A percentile compares a stretch with the other conserved stretches of the same genome.
These are phyloP conservation scores for Sugiyamaella grinbergsii DNA, from an alignment of 1,139 yeast genomes.

Conservation along the genomic window DNA sequence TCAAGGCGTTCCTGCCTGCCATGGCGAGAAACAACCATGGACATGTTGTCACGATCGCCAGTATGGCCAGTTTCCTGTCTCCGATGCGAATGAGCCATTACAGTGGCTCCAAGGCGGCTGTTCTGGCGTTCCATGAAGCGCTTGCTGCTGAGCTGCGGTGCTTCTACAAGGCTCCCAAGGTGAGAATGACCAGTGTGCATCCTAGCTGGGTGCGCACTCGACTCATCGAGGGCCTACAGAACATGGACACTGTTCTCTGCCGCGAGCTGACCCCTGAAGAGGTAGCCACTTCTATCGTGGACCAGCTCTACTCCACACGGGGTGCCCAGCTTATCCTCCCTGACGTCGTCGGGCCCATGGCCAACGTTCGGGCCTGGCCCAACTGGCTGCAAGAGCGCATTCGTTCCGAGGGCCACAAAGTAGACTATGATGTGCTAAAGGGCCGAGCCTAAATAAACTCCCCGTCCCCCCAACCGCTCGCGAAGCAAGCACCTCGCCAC, in stretches of 20 bases:
- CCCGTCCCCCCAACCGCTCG: too few species aligned
- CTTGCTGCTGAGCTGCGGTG: constrained; percentile 65
- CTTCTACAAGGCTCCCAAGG: constrained; percentile 38
- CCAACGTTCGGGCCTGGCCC: constrained; percentile 22
- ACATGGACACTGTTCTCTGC: constrained; percentile 21
- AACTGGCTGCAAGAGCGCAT: constrained; percentile 26
- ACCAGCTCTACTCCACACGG: constrained; percentile 20
- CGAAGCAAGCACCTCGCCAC: too few species aligned
- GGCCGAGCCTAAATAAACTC: not conserved
- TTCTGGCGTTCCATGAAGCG: constrained; percentile 81
- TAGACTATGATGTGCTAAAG: constrained; percentile 1
- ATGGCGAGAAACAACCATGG: constrained; percentile 41
- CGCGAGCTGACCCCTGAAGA: constrained; percentile 24
- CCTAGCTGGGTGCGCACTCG: constrained; percentile 29
- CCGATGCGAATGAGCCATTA: constrained; percentile 81
- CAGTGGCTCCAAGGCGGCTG: constrained; percentile 87
- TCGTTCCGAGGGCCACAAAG: not conserved
- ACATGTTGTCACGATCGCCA: constrained; percentile 68
- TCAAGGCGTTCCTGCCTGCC: constrained; percentile 48
- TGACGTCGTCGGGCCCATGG: constrained; percentile 12
- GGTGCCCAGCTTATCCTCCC: constrained; percentile 27
- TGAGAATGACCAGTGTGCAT: constrained; percentile 26
- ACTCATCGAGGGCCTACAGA: constrained; percentile 23
- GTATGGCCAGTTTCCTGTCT: constrained; percentile 79
- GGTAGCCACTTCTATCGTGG: constrained; percentile 23